Evolutionary conservation across 2,329 filamentous ascomycete genomes (phyloP), one percentile per base, ranked within the genome.

Genomic region (Xylaria multiplex): DNA sequence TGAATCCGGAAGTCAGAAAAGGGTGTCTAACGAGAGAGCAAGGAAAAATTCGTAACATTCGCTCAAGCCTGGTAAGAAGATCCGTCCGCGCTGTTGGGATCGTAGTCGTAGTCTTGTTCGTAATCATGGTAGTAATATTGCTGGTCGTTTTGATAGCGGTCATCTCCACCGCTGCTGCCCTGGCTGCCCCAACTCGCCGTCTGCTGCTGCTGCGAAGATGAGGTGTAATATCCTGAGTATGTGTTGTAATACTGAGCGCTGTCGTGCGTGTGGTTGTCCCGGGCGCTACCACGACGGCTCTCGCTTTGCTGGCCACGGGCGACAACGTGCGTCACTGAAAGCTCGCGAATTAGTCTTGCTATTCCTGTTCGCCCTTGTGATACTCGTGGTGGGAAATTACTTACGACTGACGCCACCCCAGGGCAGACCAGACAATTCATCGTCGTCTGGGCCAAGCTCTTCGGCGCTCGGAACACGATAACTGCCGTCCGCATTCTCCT

Each of bases 361-460:
- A 13, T 32, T 24, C 7, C 8, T 6, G 9, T 19, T 45, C 14
- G 6, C 24, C 40, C 24, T 27, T 9, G 8, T 52, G 37, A 27
- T 11, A 11, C 35, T 46, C 8, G 19, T 16, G 11, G 35, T 14
- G 42, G 48, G n/a, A 37, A 35, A 0, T n/a, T 48, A 19, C 68
- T 64, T 69, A 70, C 68, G 83, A 67, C 85, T 90, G 69, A 92
- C 78, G 22, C 89, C 85, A 42, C 91, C 91, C 91, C 90, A 93
- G 0, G 91, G 91, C 2, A 93, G 80, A 0, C 91, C 91, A 0
- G 89, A 88, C 6, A 87, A 81, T 2, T 87, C 82, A 13, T 85
- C 82, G 42, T 79, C 73, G 55, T 85, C 84, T 42, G 73, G 75
- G 65, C 78, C 78, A 42, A 91, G 81, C 46, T 91, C 87, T 14